Conservation (phyloP, 208 protist species). For the Angomonas deanei region DNA sequence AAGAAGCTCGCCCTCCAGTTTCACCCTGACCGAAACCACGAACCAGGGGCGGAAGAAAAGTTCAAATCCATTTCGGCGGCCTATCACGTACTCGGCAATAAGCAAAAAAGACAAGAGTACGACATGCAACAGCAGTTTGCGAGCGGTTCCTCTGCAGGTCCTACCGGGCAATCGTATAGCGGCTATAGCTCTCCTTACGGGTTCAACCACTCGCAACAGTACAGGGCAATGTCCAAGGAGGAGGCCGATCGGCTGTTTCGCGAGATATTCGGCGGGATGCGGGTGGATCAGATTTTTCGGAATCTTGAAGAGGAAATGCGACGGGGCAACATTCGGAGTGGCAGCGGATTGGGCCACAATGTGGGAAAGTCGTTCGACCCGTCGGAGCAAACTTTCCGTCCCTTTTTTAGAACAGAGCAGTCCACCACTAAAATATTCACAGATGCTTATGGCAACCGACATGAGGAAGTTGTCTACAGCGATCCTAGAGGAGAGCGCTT, state of each 20-base stretch:
- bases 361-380: slow-evolving; percentile 34
- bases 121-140: slow-evolving; percentile 46
- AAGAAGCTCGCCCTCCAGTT: slow-evolving; percentile 86
- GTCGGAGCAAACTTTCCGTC: slow-evolving; percentile 43
- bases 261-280: slow-evolving; percentile 83
- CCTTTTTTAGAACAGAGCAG: slow-evolving; percentile 52
- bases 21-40: slow-evolving; percentile 87
- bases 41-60: slow-evolving; percentile 75
- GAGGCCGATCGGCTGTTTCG: slow-evolving; percentile 82
- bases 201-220: slow-evolving; percentile 20
- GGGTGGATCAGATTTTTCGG: slow-evolving; percentile 82
- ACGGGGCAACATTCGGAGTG: slow-evolving; percentile 16
- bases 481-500: slow-evolving; percentile 59
- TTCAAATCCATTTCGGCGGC: slow-evolving; percentile 86
- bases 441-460: slow-evolving; percentile 70
- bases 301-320: slow-evolving; percentile 78
- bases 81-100: slow-evolving; percentile 79
- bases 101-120: slow-evolving; percentile 70
- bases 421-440: slow-evolving; percentile 42
- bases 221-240: slow-evolving; percentile 84
- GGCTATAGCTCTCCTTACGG: background rate
- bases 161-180: background rate
- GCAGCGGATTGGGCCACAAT: slow-evolving; percentile 19
- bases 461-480: slow-evolving; percentile 77
- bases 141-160: slow-evolving; percentile 2